A percentile compares a stretch with the other conserved stretches of the same genome.
Conservation (phyloP, 441 rosid genomes). For the Jatropha multifida region DNA sequence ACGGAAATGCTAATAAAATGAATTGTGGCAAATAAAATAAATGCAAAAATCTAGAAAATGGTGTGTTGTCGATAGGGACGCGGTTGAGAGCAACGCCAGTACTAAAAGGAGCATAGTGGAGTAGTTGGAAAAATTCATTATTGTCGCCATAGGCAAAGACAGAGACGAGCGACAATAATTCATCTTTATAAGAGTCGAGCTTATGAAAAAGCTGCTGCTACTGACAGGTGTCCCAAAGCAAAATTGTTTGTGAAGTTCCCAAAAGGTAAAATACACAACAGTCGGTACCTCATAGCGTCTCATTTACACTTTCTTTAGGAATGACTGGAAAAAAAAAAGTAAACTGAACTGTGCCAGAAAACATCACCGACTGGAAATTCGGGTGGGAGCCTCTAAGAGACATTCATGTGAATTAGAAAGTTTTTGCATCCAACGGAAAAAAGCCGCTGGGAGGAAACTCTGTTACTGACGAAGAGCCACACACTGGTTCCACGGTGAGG, state of each 20-base stretch:
- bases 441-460: slow-evolving; percentile 92
- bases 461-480: slow-evolving; percentile 82
- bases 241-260: slow-evolving; percentile 49
- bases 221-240: slow-evolving; percentile 22
- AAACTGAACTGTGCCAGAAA: slow-evolving; percentile 47
- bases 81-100: no score
- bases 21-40: no score
- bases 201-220: no score
- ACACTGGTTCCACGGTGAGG: slow-evolving; percentile 57
- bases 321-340: slow-evolving; percentile 70
- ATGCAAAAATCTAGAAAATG: no score
- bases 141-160: no score
- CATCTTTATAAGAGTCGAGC: no score
- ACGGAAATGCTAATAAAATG: no score
- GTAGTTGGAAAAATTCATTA: no score
- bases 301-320: slow-evolving; percentile 75
- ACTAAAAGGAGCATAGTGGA: no score
- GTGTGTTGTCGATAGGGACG: no score
- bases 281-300: slow-evolving; percentile 69
- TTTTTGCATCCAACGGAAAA: slow-evolving; percentile 82
- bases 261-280: slow-evolving; percentile 29
- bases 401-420: slow-evolving; percentile 55
- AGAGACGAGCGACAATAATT: no score
- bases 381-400: slow-evolving; percentile 89
- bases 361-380: slow-evolving; percentile 46